These are phyloP conservation scores for Coccomyxa sp. DNA, from an alignment of 139 green algal species.

Conservation along the genomic window DNA sequence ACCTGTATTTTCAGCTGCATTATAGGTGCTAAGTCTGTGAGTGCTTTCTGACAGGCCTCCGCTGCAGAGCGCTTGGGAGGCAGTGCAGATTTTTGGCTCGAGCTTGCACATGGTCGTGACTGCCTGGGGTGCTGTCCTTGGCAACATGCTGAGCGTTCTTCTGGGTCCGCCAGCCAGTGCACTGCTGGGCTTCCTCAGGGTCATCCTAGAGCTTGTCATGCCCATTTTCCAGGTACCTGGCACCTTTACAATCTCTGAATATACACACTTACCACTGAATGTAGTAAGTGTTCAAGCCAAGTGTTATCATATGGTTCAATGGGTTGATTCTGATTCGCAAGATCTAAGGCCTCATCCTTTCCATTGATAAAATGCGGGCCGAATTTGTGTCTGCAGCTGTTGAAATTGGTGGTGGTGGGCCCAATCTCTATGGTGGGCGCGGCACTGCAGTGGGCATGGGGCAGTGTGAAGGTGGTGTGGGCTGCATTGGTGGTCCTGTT, in stretches of 20 bases:
- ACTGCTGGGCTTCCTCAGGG: neutral
- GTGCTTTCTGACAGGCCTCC: neutral
- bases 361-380: neutral
- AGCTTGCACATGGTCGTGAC: neutral
- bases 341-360: neutral
- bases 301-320: neutral
- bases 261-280: neutral
- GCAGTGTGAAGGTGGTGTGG: neutral
- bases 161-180: neutral
- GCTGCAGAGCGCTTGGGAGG: neutral
- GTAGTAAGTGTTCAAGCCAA: neutral
- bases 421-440: neutral
- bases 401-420: constrained; percentile 22
- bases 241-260: neutral
- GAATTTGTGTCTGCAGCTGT: constrained; percentile 1
- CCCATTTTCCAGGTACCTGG: neutral
- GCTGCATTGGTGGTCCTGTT: neutral
- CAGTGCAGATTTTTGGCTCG: neutral
- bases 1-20: neutral
- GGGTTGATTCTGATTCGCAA: neutral
- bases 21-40: too few relatives aligned
- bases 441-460: neutral
- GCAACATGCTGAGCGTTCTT: neutral
- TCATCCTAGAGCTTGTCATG: neutral
- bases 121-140: neutral